Base-by-base conservation (phyloP, 495 filamentous ascomycete genomes). In the Penicillium canescens region DNA sequence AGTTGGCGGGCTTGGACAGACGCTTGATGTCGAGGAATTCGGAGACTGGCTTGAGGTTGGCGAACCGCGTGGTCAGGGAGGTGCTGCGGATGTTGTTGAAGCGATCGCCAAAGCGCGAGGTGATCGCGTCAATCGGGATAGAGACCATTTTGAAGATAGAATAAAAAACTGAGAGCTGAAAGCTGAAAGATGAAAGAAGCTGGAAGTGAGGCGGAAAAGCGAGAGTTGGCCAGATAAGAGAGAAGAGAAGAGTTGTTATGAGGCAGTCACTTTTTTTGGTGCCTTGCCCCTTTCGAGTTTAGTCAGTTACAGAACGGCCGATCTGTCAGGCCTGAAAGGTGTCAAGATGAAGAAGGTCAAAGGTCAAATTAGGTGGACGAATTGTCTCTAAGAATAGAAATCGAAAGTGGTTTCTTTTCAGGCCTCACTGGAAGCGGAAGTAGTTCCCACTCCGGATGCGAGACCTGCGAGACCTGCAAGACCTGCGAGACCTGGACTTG, bases 11-110 rank as follows among this genome's bases (percentile, higher is more conserved):
- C 76, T 97, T 98, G 42, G 90, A 96, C 10, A 98, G 59, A 28
- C 93, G 88, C 82, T 96, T 98, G 70, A 97, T 61, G 70, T 98
- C 92, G 66, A 98, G 79, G 73, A 98, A 98, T 70, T 98, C 94
- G 56, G 87, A 86, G 61, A 98, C 67, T 28, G 95, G 95, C 38
- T 85, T 87, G 56, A 98, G 82, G 76, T 97, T 98, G 70, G 92
- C 85, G 69, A 98, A 98, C 57, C 95, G 86, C 51, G 84, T 80
- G 44, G 82, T 79, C 48, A 97, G 67, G 3, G 90, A 88, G 46
- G 90, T 85, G 42, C 84, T 83, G 70, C 90, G 82, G 54, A 96
- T 74, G 68, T 84, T 87, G 64, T 86, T 82, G 77, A 96, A 91
- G 56, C 86, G 86, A 46, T 82, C 81, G 58, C 81, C 79, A 57